Evolutionary conservation across 208 protist species (phyloP), one percentile per base, ranked within the genome.

Genomic region (Phytomonas serpens): DNA sequence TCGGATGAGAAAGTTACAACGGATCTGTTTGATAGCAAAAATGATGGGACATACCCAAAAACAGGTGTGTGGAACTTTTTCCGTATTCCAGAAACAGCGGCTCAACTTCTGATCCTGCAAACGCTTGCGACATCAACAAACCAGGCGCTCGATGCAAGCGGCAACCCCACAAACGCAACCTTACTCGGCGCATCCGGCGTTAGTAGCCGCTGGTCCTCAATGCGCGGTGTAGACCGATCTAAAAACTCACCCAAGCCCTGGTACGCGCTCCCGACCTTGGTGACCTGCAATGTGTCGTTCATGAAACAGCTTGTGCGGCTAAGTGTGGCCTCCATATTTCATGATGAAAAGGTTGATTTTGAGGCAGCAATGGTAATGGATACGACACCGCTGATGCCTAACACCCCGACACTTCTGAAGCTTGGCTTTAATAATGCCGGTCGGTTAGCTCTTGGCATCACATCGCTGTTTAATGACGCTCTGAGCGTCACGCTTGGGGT

Each of bases 371-470:
- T 71, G 31, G 76, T 86, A 71, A 36, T 87, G 32, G 89, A 94
- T 37, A 61, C 74, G 40, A 91, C 84, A 23, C 79, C 89, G n/a
- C 67, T 84, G 63, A 77, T 84, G 68, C 77, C 77, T 14, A 66
- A 66, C 19, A 87, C 77, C 63, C 89, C 86, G n/a, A 89, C 86
- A 11, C 63, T 88, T 68, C 38, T 94, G 61, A 82, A 83, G 71
- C 27, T 94, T 16, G 89, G 89, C 27, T 86, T 82, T 71, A 92
- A 91, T 69, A 90, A 89, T 64, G 69, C 79, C 11, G 80, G 86
- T 10, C 78, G 83, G 47, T 47, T 90, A 19, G 86, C 84, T 0
- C 61, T 83, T 5, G 82, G 84, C 51, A 79, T 94, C n/a, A 80
- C 83, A 16, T 88, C 86, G 69, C 77, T 89, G 64, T 80, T 94